These are phyloP conservation scores for Saccharomyces hybrid DNA, from an alignment of 1,139 yeast genomes.

Conservation along the genomic window DNA sequence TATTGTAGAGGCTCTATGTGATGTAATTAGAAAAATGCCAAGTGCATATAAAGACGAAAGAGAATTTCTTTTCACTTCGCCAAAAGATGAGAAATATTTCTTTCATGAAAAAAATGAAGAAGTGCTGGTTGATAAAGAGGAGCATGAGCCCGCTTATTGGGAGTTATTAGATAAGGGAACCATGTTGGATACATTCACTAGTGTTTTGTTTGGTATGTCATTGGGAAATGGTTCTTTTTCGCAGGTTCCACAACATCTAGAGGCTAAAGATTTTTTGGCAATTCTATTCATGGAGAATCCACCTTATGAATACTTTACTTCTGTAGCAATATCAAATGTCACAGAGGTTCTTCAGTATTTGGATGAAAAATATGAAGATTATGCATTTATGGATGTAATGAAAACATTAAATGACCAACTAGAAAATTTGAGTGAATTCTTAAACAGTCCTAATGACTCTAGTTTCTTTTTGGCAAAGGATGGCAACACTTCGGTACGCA, in stretches of 20 bases:
- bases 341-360: conserved; percentile 48
- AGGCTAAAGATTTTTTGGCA: conserved; percentile 40
- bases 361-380: conserved; percentile 49
- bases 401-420: conserved; percentile 30
- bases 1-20: conserved; percentile 46
- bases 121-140: conserved; percentile 36
- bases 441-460: conserved; percentile 28
- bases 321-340: conserved; percentile 48
- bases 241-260: conserved; percentile 36
- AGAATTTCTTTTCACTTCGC: conserved; percentile 40
- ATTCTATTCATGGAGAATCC: conserved; percentile 38
- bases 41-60: conserved; percentile 35
- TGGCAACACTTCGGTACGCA: conserved; percentile 22
- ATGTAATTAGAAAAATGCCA: conserved; percentile 44
- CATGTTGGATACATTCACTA: conserved; percentile 30
- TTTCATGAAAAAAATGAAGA: conserved; percentile 38
- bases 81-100: conserved; percentile 34
- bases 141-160: conserved; percentile 44
- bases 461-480: conserved; percentile 36
- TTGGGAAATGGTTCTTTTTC: conserved; percentile 39
- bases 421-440: conserved; percentile 32
- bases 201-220: conserved; percentile 29
- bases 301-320: conserved; percentile 54
- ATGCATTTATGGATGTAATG: conserved; percentile 38
- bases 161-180: conserved; percentile 33